Evolutionary conservation across 306 rosid genomes (phyloP), one percentile per base, ranked within the genome.

Genomic region (Sicyos edulis): DNA sequence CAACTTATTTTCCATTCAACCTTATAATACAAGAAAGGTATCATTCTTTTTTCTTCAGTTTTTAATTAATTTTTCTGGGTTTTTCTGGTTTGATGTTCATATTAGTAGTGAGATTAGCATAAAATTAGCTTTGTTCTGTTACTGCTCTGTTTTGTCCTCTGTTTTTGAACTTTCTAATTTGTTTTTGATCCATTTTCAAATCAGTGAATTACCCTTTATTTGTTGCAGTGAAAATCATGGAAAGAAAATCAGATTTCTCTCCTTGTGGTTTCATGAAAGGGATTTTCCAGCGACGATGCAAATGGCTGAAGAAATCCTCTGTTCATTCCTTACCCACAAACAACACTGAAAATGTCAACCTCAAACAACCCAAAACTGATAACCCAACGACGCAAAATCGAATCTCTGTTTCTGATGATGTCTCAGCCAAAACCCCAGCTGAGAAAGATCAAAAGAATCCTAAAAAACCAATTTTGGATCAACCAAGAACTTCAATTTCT

Each of bases 311-410:
- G 76, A 91, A 91, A 75, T 81, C 95, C 42, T 82, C 90, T 52
- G 91, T 91, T 50, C 87, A 88, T 80, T 95, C 96, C 50, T 79
- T 95, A 2, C 92, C 96, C 22, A 7, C 90, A 21, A 86, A 74
- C 51, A 3, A 67, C 40, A 59, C 57, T 81, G 78, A 62, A 54
- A 74, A 67, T 72, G 61, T 40, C 10, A 75, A 40, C 45, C 45
- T 40, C 0, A 40, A 45, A 50, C 1, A 6, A 0, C 72, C 42
- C 11, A 49, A 12, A 15, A 5, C 10, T 0, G 17, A 68, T 3
- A 7, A 47, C 15, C 74, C 47, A 6, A 5, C 49, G 11, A 29
- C 4, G 60, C 11, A 70, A 16, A 21, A 10, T 7, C 56, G 40
- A 19, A 22, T 4, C 59, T 50, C 59, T 69, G 72, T 67, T 47